Conservation (phyloP, 371 early-diverging fungal species). For the Zychaea mexicana region DNA sequence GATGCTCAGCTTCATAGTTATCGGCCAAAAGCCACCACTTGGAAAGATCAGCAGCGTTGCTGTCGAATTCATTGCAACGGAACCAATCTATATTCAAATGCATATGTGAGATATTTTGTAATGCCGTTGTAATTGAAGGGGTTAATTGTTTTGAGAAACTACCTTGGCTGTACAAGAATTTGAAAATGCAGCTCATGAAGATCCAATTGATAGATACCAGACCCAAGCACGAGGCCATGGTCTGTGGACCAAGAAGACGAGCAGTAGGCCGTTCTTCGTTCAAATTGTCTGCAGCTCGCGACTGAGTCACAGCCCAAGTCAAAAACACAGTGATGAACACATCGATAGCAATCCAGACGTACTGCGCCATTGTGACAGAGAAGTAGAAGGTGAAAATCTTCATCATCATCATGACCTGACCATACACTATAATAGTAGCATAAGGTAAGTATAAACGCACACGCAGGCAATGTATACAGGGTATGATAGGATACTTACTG, state of each 20-base stretch:
- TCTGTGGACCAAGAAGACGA: slow-evolving; percentile 73
- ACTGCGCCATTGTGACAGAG: slow-evolving; percentile 53
- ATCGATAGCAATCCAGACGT: slow-evolving; percentile 71
- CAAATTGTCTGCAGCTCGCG: slow-evolving; percentile 60
- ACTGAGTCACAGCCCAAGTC: slow-evolving; percentile 72
- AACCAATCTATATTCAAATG: slow-evolving; percentile 70
- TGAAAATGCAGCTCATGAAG: slow-evolving; percentile 54
- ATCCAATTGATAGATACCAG: slow-evolving; percentile 70
- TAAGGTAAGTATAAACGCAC: slow-evolving; percentile 16
- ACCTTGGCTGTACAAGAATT: slow-evolving; percentile 38
- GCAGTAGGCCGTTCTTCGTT: slow-evolving; percentile 73
- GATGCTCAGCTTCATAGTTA: slow-evolving; percentile 73
- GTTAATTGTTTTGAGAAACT: slow-evolving; percentile 13
- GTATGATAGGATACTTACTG: slow-evolving; percentile 8
- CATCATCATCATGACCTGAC: slow-evolving; percentile 76
- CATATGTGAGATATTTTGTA: background rate
- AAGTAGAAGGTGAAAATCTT: slow-evolving; percentile 65
- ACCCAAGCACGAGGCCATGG: slow-evolving; percentile 69
- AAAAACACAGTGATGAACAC: slow-evolving; percentile 67
- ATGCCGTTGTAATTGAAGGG: slow-evolving; percentile 25
- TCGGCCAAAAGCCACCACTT: slow-evolving; percentile 85
- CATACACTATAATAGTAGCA: slow-evolving; percentile 52
- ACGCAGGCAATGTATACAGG: background rate
- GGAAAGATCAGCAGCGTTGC: slow-evolving; percentile 62
- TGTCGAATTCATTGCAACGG: slow-evolving; percentile 79